Evolutionary conservation across 331 rosid genomes (phyloP).

Genomic region (Cucumis variabilis): DNA sequence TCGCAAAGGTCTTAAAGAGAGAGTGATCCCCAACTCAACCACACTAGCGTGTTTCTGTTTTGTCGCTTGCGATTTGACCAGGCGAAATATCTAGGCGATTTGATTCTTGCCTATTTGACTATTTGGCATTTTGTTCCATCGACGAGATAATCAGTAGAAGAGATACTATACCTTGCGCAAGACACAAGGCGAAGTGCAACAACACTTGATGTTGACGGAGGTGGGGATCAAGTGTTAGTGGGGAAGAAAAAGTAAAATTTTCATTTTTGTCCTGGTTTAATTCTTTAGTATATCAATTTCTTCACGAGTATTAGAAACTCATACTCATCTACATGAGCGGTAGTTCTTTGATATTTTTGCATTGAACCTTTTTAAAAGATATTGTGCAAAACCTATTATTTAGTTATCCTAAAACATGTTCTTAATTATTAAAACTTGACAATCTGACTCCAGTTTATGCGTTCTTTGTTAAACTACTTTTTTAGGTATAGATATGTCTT

Average conservation of each 20-base stretch:
- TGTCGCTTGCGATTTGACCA: too few species aligned
- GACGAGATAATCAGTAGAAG: too few species aligned
- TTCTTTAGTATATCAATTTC: background rate
- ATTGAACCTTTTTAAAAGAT: background rate
- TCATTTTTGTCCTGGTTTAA: background rate
- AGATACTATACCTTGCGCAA: too few species aligned
- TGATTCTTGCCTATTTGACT: too few species aligned
- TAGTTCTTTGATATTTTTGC: background rate
- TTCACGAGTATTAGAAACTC: background rate
- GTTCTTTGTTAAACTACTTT: background rate
- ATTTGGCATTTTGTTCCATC: too few species aligned
- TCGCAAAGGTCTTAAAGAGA: too few species aligned
- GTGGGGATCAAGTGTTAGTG: too few species aligned
- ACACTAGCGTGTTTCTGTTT: too few species aligned
- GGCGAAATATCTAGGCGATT: too few species aligned
- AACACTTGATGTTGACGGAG: too few species aligned
- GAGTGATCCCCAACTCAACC: too few species aligned
- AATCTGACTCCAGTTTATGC: background rate
- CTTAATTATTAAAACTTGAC: background rate
- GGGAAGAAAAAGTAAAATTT: background rate
- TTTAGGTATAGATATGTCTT: constrained; percentile 18
- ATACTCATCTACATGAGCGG: background rate
- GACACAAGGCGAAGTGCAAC: too few species aligned
- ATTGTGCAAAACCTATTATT: background rate
- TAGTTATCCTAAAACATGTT: background rate